Conservation (phyloP, 78 protist genomes). For the Pelomyxa schiedti region DNA sequence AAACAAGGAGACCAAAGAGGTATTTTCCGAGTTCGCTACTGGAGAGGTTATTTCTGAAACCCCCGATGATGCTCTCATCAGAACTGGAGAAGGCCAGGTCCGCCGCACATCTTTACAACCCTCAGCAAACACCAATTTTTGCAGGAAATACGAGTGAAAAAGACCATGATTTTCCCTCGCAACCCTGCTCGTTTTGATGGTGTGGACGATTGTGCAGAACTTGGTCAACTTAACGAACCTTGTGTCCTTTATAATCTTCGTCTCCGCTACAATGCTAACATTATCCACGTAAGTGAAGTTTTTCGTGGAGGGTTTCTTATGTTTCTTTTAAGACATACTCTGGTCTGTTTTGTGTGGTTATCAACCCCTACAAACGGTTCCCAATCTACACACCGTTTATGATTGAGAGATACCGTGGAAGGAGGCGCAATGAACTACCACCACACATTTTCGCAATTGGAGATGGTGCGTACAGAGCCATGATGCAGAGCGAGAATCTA, state of each 20-base stretch:
- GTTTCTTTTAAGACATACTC: constrained; percentile 58
- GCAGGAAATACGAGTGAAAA: constrained; percentile 2
- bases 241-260: constrained; percentile 74
- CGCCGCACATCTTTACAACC: no score
- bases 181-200: constrained; percentile 76
- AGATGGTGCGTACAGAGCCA: constrained; percentile 72
- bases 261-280: constrained; percentile 54
- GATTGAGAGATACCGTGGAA: constrained; percentile 62
- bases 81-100: no score
- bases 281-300: constrained; percentile 56
- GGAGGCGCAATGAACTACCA: constrained; percentile 55
- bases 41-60: no score
- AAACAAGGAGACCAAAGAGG: no score
- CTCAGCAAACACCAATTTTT: no score
- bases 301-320: background rate
- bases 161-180: constrained; percentile 43
- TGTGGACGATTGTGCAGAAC: constrained; percentile 78
- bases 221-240: constrained; percentile 77
- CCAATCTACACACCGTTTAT: constrained; percentile 71
- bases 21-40: no score
- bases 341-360: constrained; percentile 79
- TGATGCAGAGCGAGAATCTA: constrained; percentile 57
- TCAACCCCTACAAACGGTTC: constrained; percentile 81
- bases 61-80: no score
- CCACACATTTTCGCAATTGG: constrained; percentile 79